phyloP scores from a whole-genome alignment of 495 filamentous ascomycete genomes.

The Tuber magnatum region DNA sequence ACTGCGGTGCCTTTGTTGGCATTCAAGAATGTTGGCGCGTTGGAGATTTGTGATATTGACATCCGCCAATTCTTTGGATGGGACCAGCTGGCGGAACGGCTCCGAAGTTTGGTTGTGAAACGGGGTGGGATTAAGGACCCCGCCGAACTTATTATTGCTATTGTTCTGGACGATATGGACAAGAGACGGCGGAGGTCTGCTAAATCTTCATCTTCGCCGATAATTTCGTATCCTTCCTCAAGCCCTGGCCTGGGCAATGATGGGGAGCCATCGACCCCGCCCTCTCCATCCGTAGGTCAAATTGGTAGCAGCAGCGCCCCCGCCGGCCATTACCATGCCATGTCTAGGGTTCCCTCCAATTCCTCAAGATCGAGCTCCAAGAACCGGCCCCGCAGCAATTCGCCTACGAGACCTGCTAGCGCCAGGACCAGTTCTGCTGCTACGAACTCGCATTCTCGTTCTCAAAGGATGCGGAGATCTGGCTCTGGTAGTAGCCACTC shows the following conservation, averaged over 20 bases:
- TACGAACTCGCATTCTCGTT: slow-evolving; percentile 52
- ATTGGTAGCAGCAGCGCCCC: slow-evolving; percentile 35
- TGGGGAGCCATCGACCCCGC: slow-evolving; percentile 30
- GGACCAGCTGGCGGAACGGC: slow-evolving; percentile 85
- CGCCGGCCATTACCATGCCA: slow-evolving; percentile 39
- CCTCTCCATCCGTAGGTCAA: slow-evolving; percentile 29
- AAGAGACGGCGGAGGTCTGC: slow-evolving; percentile 78
- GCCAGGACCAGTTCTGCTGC: slow-evolving; percentile 58
- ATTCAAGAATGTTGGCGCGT: slow-evolving; percentile 89
- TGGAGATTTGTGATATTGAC: slow-evolving; percentile 92
- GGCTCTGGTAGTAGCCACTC: slow-evolving; percentile 90
- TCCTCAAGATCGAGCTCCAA: slow-evolving; percentile 43
- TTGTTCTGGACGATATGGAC: slow-evolving; percentile 94
- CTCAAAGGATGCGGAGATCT: slow-evolving; percentile 69
- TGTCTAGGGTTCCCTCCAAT: slow-evolving; percentile 51
- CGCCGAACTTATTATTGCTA: slow-evolving; percentile 77
- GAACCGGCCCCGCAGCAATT: slow-evolving; percentile 61
- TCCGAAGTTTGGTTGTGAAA: slow-evolving; percentile 83
- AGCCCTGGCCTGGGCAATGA: slow-evolving; percentile 25
- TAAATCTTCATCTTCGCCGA: slow-evolving; percentile 72
- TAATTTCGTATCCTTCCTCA: slow-evolving; percentile 33
- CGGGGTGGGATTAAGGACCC: slow-evolving; percentile 82
- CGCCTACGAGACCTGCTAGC: slow-evolving; percentile 66
- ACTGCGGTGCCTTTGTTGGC: slow-evolving; percentile 89
- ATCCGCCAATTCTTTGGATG: slow-evolving; percentile 95